These are phyloP conservation scores for Chytriomyces hyalinus DNA, from an alignment of 192 early-diverging fungal species.

Conservation along the genomic window DNA sequence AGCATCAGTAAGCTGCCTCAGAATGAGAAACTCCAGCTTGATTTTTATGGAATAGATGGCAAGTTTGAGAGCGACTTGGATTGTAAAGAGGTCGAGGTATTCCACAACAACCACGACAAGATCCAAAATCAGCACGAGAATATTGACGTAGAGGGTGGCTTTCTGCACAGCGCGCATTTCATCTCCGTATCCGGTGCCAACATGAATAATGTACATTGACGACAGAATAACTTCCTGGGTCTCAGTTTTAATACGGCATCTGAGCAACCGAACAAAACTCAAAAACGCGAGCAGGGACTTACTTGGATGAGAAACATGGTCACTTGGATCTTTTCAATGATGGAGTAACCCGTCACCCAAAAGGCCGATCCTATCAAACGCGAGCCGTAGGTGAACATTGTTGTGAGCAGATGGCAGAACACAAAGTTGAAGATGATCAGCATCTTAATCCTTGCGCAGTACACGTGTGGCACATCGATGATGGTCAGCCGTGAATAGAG, in stretches of 20 bases:
- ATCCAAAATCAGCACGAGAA: conserved; percentile 4
- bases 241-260: background rate
- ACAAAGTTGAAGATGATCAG: too few species aligned
- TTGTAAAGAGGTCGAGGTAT: background rate
- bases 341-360: too few species aligned
- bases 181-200: background rate
- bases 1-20: background rate
- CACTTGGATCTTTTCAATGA: too few species aligned
- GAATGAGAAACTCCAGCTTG: background rate
- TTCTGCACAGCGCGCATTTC: background rate
- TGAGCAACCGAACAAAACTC: background rate
- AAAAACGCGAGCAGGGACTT: too few species aligned
- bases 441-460: too few species aligned
- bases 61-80: conserved; percentile 11
- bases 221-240: background rate
- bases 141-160: conserved; percentile 5
- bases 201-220: background rate
- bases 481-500: too few species aligned
- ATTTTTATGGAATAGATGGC: conserved; percentile 7
- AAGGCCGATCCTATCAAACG: too few species aligned
- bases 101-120: background rate
- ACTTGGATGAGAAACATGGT: too few species aligned
- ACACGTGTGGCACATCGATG: too few species aligned
- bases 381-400: too few species aligned
- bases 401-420: too few species aligned